Percentiles rank a stretch among this genome's conserved stretches.
Evolutionary conservation across 2,329 filamentous ascomycete genomes (phyloP).

Genomic region (Tolypocladium tropicale): DNA sequence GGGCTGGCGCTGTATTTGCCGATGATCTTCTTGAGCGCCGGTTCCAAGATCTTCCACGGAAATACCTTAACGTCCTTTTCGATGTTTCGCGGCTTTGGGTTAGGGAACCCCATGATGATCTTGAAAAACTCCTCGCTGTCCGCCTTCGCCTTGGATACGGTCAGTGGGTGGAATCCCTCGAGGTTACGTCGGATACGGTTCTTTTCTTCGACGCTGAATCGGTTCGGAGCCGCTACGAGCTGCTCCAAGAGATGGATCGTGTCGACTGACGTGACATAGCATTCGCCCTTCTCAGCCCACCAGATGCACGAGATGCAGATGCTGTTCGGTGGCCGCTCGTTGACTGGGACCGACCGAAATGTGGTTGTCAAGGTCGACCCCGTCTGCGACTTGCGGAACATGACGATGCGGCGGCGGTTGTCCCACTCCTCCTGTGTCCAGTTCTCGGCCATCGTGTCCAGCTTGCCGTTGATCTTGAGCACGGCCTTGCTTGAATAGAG

Average conservation of each 20-base stretch:
- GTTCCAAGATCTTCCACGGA: conserved; percentile 81
- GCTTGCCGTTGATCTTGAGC: conserved; percentile 75
- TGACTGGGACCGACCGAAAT: conserved; percentile 69
- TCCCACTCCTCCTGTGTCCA: conserved; percentile 79
- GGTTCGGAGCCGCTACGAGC: conserved; percentile 61
- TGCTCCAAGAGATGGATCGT: conserved; percentile 93
- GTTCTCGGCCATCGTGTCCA: conserved; percentile 70
- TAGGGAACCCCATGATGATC: conserved; percentile 94
- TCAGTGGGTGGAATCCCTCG: conserved; percentile 85
- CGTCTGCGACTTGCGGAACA: conserved; percentile 74
- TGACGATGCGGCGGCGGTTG: conserved; percentile 71
- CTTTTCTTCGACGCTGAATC: conserved; percentile 96
- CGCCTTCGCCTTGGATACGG: conserved; percentile 83
- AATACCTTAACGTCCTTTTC: conserved; percentile 99
- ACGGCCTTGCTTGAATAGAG: conserved; percentile 77
- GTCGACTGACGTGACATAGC: conserved; percentile 92
- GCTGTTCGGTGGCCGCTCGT: conserved; percentile 71
- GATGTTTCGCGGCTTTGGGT: conserved; percentile 92
- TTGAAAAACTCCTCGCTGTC: conserved; percentile 98
- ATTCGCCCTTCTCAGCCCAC: conserved; percentile 87
- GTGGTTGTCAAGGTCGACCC: conserved; percentile 72
- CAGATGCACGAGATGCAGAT: conserved; percentile 97
- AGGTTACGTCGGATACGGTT: conserved; percentile 93
- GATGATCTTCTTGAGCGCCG: conserved; percentile 94
- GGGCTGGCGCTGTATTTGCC: conserved; percentile 72